A percentile compares a stretch with the other conserved stretches of the same genome.
Evolutionary conservation across 164 flowering plant species (phyloP).

Genomic region (Stephania yunnanensis): DNA sequence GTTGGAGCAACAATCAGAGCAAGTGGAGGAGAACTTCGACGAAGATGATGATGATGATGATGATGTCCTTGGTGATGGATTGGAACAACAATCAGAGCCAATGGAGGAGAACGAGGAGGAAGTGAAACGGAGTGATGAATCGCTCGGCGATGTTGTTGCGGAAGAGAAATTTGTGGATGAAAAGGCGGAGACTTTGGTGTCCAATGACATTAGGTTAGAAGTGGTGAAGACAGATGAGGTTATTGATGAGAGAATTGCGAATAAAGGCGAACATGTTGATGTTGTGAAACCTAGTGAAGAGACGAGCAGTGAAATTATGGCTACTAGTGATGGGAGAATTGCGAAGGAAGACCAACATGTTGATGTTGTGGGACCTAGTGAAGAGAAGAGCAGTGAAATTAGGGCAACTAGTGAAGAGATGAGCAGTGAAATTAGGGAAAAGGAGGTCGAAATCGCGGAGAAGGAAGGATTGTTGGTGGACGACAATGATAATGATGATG

Average conservation of each 20-base stretch:
- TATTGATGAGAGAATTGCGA: not conserved
- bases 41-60: too few relatives aligned
- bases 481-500: conserved; percentile 13
- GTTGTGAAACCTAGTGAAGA: too few relatives aligned
- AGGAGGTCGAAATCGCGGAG: conserved; percentile 10
- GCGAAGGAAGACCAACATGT: not conserved
- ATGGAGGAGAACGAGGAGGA: not conserved
- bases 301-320: too few relatives aligned
- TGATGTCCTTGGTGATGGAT: not conserved
- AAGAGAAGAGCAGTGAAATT: not conserved
- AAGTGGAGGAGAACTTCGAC: not conserved
- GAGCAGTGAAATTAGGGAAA: conserved; percentile 7
- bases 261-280: not conserved
- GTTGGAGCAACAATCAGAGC: not conserved
- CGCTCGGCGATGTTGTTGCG: not conserved
- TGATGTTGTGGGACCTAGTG: not conserved
- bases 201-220: conserved; percentile 11
- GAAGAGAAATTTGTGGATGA: conserved; percentile 13
- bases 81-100: not conserved
- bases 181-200: conserved; percentile 1
- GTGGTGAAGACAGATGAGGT: conserved; percentile 11
- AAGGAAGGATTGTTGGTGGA: conserved; percentile 21
- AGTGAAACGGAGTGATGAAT: conserved; percentile 11
- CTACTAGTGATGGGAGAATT: not conserved
- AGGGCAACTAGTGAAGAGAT: not conserved